Evolutionary conservation across 805 yeast genomes (phyloP).

Genomic region (Kuraishia ogatae): DNA sequence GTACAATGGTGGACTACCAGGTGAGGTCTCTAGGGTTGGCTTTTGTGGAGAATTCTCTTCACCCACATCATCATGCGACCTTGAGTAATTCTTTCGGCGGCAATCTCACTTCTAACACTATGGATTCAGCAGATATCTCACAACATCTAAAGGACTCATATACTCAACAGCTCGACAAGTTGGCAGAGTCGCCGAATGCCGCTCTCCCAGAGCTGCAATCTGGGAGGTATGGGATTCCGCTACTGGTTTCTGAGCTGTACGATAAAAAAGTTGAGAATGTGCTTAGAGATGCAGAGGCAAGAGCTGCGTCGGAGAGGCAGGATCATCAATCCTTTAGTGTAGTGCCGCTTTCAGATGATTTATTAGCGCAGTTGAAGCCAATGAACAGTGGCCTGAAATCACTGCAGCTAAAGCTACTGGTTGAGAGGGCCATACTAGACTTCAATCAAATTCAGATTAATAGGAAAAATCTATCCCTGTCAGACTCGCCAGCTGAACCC

Average conservation of each 20-base stretch:
- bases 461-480: slow-evolving; percentile 2
- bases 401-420: slow-evolving; percentile 7
- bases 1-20: not conserved
- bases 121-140: not conserved
- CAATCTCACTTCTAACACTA: not conserved
- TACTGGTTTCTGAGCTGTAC: not conserved
- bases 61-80: not conserved
- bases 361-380: not conserved
- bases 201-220: not conserved
- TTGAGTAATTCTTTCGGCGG: not conserved
- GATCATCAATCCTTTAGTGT: not conserved
- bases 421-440: slow-evolving; percentile 10
- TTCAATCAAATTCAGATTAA: slow-evolving; percentile 2
- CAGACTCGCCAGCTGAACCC: slow-evolving; percentile 5
- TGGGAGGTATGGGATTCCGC: not conserved
- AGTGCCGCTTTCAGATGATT: not conserved
- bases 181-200: not conserved
- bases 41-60: not conserved
- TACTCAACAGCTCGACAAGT: not conserved
- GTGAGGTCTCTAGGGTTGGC: not conserved
- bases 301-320: not conserved
- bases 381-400: not conserved
- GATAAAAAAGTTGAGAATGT: not conserved
- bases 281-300: not conserved
- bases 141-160: not conserved